phyloP scores from a whole-genome alignment of 805 yeast genomes.

The Debaryomyces tyrocola region DNA sequence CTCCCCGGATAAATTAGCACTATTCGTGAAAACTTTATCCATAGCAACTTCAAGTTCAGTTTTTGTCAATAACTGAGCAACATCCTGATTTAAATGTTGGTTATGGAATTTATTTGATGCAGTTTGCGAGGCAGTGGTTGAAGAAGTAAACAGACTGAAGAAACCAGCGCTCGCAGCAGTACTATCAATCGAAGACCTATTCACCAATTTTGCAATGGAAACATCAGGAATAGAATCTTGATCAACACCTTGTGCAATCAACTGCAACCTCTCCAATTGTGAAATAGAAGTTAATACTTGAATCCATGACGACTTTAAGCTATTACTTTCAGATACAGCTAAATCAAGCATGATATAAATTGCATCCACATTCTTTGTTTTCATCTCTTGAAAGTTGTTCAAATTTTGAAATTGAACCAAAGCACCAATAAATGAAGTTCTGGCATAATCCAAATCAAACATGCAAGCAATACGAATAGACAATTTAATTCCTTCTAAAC shows the following conservation, averaged over 20 bases:
- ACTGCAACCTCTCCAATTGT: conserved; percentile 86
- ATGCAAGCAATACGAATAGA: conserved; percentile 82
- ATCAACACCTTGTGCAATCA: conserved; percentile 84
- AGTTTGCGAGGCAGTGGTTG: conserved; percentile 59
- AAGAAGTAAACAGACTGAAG: conserved; percentile 54
- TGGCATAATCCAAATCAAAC: conserved; percentile 80
- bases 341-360: conserved; percentile 70
- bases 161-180: conserved; percentile 42
- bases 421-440: conserved; percentile 87
- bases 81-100: conserved; percentile 61
- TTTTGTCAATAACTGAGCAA: conserved; percentile 56
- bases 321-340: conserved; percentile 79
- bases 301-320: conserved; percentile 72
- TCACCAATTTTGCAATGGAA: conserved; percentile 67
- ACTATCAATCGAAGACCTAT: conserved; percentile 54
- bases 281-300: conserved; percentile 80
- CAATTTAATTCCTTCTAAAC: conserved; percentile 83
- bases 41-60: conserved; percentile 76
- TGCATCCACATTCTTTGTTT: conserved; percentile 78
- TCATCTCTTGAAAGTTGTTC: conserved; percentile 75
- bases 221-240: conserved; percentile 86
- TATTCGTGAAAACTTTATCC: conserved; percentile 84
- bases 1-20: conserved; percentile 73
- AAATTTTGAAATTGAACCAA: conserved; percentile 83
- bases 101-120: conserved; percentile 72